A percentile compares a stretch with the other conserved stretches of the same genome.
These are phyloP conservation scores for Aspergillaceae sp. DNA, from an alignment of 2,329 filamentous ascomycete species.

Conservation along the genomic window DNA sequence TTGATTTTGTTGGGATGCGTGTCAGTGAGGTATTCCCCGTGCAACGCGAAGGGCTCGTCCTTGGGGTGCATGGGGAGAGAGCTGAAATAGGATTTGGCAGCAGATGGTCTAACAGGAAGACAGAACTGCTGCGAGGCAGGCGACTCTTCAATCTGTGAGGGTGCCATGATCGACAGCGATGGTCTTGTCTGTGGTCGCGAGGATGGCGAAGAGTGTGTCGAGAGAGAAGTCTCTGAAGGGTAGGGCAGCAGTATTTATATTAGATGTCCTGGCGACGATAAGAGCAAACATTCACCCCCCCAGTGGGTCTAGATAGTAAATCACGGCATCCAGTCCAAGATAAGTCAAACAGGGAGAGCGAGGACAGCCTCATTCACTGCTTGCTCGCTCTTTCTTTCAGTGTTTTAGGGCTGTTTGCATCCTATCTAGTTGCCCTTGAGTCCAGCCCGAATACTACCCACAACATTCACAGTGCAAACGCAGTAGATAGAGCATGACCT, in stretches of 20 bases:
- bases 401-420: neutral
- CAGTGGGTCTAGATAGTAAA: too few relatives aligned
- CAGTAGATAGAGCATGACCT: neutral
- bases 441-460: too few relatives aligned
- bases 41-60: conserved; percentile 19
- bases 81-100: conserved; percentile 9
- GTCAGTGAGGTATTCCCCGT: conserved; percentile 59
- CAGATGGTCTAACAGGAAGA: neutral
- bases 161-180: neutral
- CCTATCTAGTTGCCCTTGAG: neutral
- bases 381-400: neutral
- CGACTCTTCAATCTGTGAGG: neutral
- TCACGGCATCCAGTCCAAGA: too few relatives aligned
- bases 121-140: neutral
- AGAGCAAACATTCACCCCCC: neutral
- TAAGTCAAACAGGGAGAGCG: neutral
- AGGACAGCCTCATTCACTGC: neutral
- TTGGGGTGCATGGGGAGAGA: conserved; percentile 10
- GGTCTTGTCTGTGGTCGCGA: neutral
- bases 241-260: neutral
- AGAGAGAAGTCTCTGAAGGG: neutral
- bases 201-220: neutral
- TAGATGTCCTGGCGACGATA: too few relatives aligned
- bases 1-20: conserved; percentile 69
- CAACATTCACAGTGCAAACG: too few relatives aligned